Base-by-base conservation (phyloP, 768 basidiomycete genomes). In the Lyophyllum atratum region DNA sequence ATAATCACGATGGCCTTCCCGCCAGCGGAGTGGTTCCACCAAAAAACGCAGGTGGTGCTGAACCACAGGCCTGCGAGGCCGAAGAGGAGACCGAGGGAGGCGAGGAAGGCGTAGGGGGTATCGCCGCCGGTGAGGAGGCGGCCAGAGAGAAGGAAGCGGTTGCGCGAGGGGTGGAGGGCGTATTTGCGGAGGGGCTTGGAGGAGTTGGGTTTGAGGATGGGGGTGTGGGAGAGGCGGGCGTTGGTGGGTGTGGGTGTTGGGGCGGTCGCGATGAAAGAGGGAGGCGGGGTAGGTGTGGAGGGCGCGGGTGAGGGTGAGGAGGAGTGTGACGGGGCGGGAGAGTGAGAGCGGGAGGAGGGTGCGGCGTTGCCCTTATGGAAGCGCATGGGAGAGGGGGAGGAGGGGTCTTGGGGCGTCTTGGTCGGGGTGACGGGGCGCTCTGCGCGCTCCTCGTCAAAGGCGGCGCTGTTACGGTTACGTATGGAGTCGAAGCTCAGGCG, bases 71-170 rank as follows among this genome's bases (percentile, higher is more conserved):
- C 92, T 2, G 90, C 76, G 45, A 98, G 79, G 2, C 79, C 79
- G 24, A 94, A 67, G 25, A 89, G 74, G 21, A 96, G 52, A 1
- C 70, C 67, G 48, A 95, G 73, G 7, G 83, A 83, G 0, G 78
- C 81, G 2, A 92, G 64, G 62, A 98, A 92, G 4, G 95, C 93
- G 77, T 85, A 86, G 0, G 89, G 88, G 19, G 85, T 83, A 73
- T 98, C 96, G 1, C 93, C 93, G 7, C 95, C 94, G 0, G 89
- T 92, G 62, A 98, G 71, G 10, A 94, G 58, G 55, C 76, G 82
- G 0, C 95, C 95, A 1, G 77, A 61, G 53, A 89, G 75, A 67
- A 89, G 88, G 73, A 93, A 96, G 40, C 75, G 76, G 72, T 93
- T 95, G 54, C 84, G 77, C 3, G 91, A 91, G 1, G 86, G 84